Base-by-base conservation (phyloP, 73 alveolate genomes). In the Diophrys appendiculata region DNA sequence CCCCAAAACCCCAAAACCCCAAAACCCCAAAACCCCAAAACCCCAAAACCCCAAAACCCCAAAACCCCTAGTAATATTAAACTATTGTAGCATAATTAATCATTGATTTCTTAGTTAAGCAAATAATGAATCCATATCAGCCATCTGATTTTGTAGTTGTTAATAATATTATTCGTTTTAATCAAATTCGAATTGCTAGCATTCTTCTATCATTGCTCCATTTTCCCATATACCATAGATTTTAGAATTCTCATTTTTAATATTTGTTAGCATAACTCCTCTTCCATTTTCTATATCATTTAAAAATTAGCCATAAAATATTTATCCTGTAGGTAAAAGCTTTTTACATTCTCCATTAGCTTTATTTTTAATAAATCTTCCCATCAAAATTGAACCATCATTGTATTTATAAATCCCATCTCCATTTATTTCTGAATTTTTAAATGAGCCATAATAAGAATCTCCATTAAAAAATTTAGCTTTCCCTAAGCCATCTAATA, bases 401-500 rank as follows among this genome's bases (percentile, higher is more conserved):
- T 3, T 29, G 54, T 67, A 24, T 24, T 31, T 67, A 28, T 67
- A 67, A 26, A 67, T 31, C 29, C 75, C 75, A 25, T 67, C 24
- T 2, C 75, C 75, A 25, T 67, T 5, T 1, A 67, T 67, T 3
- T 67, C 75, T 1, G 75, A 67, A 3, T 67, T 3, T 29, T 67
- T 67, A 54, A 67, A 67, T 29, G 23, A 25, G 3, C 75, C 75
- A 67, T 25, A 67, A 24, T 67, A 67, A 26, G 31, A 67, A 28
- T 67, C 75, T 5, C 53, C 31, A 31, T 67, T 67, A 31, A 67
- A 67, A 29, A 67, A 67, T 31, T 67, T 67, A 5, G 75, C 43
- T 67, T 31, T 25, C 1, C 75, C 75, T 54, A 25, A 26, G 2
- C 31, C 31, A 25, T 67, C 54, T 14, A 67, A 31, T 2, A 43